Evolutionary conservation across 2,329 filamentous ascomycete species (phyloP), one percentile per base, ranked within the genome.

Genomic region (Zopfia rhizophila): DNA sequence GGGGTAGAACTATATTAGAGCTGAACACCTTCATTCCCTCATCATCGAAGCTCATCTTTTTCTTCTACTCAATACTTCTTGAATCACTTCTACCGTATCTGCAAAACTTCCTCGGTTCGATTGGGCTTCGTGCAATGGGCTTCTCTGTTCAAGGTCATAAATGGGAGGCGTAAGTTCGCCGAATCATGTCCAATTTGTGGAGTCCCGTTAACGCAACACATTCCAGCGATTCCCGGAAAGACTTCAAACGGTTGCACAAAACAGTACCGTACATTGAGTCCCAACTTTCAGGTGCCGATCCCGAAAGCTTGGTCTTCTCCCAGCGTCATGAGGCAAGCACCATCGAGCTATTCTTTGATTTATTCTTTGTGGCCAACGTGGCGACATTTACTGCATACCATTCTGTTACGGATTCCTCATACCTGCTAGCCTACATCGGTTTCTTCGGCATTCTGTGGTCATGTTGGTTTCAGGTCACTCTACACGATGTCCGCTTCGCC

Each of bases 401-500:
- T 44, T 69, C 68, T 2, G 65, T 72, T 38, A 70, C 66, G n/a
- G 68, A 71, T 37, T 11, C 30, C 14, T 42, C 56, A 25, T 66
- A 69, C 28, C 46, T 73, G 1, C 47, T 66, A 14, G 67, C 65
- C 19, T 73, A 73, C 47, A 59, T 72, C 36, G 69, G 69, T 10
- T 72, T 73, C 54, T 72, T 72, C 33, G 67, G 63, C 18, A 67
- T 73, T 25, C 44, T 73, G 7, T 73, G 70, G 70, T 63, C 61
- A 5, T 61, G 51, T 7, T 73, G 70, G 70, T 72, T 72, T 45
- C 68, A 73, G 43, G 63, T 72, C 36, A 70, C 67, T 10, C 61
- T 73, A 4, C 66, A 72, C 47, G 70, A 73, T 65, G 69, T 72
- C n/a, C 65, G 69, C 1, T 72, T 72, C 48, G 67, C 69, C 2